Base-by-base conservation (phyloP, 139 green algal species). In the Gonium pectorale region DNA sequence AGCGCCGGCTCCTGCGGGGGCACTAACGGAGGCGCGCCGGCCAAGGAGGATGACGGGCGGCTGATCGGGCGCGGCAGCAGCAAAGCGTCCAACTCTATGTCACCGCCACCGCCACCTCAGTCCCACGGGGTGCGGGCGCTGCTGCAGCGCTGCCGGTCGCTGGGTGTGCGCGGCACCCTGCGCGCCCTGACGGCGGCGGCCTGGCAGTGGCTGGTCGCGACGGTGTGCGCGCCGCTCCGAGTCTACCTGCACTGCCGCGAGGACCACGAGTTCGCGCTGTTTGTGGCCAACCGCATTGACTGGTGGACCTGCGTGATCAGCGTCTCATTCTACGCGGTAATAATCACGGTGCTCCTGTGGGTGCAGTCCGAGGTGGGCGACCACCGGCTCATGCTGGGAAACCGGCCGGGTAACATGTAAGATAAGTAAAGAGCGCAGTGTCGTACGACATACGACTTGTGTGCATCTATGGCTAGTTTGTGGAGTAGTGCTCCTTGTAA, bases 301-400 rank as follows among this genome's bases (percentile, higher is more conserved):
- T 46, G 33, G 4, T 79, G 49, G 46, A 31, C 1, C 31, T 49
- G 46, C 49, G 37, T 46, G 4, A 31, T 79, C n/a, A 27, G 46
- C 46, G 6, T 79, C 6, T 9, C 11, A 17, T 21, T 79, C 31
- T 79, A 49, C 33, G 49, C 46, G 26, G 21, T 79, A 3, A 49
- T 17, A 46, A 79, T 79, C 49, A n/a, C n/a, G 19, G 49, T 64
- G 3, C 46, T 79, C 11, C 46, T 79, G 70, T 56, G 8, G 19
- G 33, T 79, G 19, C 26, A 64, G 46, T 37, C 38, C 17, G 31
- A 64, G 46, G 70, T 79, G 31, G 70, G 70, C 3, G 70, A 79
- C 21, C 70, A 79, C 70, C 64, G 46, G 49, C 49, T 79, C 17
- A 79, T 79, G 70, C 70, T 79, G 46, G 70, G 70, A 1, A 49